Evolutionary conservation across 2,329 filamentous ascomycete species (phyloP).

Genomic region (Thyridium curvatum): DNA sequence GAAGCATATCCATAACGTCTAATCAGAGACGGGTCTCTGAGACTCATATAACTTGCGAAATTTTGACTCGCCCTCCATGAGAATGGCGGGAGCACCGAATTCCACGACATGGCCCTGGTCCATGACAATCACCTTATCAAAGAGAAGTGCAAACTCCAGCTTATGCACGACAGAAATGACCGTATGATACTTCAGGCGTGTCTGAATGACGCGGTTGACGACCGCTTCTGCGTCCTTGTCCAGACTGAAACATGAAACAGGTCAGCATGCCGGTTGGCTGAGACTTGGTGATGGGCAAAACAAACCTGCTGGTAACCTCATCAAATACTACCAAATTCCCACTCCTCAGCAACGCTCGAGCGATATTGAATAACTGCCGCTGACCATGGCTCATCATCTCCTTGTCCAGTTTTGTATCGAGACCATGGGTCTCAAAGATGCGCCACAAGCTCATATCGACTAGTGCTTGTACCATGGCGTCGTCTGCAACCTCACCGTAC

Average conservation of each 20-base stretch:
- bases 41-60: too few relatives aligned
- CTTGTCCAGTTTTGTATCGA: slow-evolving; percentile 26
- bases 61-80: background rate
- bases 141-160: slow-evolving; percentile 37
- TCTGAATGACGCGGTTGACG: slow-evolving; percentile 47
- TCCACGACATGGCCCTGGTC: slow-evolving; percentile 26
- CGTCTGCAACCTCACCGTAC: slow-evolving; percentile 23
- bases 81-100: slow-evolving; percentile 10
- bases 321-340: slow-evolving; percentile 37
- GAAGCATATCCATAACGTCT: too few relatives aligned
- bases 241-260: too few relatives aligned
- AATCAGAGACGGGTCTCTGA: too few relatives aligned
- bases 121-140: slow-evolving; percentile 43
- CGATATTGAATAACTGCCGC: slow-evolving; percentile 43
- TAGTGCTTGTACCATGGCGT: slow-evolving; percentile 13
- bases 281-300: too few relatives aligned
- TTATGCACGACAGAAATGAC: slow-evolving; percentile 33
- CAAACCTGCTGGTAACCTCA: slow-evolving; percentile 25
- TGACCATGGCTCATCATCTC: slow-evolving; percentile 34
- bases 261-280: too few relatives aligned
- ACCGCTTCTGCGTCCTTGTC: slow-evolving; percentile 49
- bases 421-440: slow-evolving; percentile 27
- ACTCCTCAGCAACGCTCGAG: slow-evolving; percentile 35
- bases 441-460: slow-evolving; percentile 13
- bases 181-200: slow-evolving; percentile 47